Percentiles rank a stretch among this genome's conserved stretches.
These are phyloP conservation scores for Hypoxylon sp. DNA, from an alignment of 2,329 filamentous ascomycete genomes.

Conservation along the genomic window DNA sequence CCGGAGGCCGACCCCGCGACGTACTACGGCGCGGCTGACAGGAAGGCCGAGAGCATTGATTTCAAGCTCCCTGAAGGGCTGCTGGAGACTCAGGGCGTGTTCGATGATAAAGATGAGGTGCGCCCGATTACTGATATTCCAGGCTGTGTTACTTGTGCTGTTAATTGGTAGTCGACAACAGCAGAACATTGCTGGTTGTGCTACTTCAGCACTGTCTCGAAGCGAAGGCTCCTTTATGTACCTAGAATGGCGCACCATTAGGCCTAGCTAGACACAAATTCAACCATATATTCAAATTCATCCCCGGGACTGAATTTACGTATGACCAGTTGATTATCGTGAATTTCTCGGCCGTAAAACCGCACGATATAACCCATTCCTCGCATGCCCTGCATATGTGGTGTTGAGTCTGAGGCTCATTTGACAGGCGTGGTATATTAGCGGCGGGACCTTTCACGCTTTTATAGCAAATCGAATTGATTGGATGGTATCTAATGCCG, in stretches of 20 bases:
- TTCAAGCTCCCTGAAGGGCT: conserved; percentile 25
- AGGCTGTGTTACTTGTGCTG: conserved; percentile 23
- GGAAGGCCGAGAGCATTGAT: conserved; percentile 23
- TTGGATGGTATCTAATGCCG: not conserved
- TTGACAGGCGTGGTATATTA: not conserved
- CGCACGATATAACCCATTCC: not conserved
- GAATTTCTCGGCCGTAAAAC: not conserved
- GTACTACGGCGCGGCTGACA: conserved; percentile 25
- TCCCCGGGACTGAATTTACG: not conserved
- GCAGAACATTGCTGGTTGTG: no score
- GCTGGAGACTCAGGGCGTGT: conserved; percentile 36
- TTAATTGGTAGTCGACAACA: conserved; percentile 22
- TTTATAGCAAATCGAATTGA: not conserved
- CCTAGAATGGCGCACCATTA: not conserved
- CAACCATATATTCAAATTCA: not conserved
- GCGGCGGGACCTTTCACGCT: not conserved
- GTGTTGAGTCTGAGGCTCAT: not conserved
- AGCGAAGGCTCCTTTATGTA: not conserved
- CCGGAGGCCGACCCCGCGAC: conserved; percentile 27
- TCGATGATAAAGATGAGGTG: conserved; percentile 25
- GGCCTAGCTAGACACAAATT: not conserved
- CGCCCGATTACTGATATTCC: conserved; percentile 30
- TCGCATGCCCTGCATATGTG: not conserved
- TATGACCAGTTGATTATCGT: not conserved
- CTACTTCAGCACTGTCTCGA: not conserved